Conservation (phyloP, 805 yeast species). For the Yamadazyma scolyti region DNA sequence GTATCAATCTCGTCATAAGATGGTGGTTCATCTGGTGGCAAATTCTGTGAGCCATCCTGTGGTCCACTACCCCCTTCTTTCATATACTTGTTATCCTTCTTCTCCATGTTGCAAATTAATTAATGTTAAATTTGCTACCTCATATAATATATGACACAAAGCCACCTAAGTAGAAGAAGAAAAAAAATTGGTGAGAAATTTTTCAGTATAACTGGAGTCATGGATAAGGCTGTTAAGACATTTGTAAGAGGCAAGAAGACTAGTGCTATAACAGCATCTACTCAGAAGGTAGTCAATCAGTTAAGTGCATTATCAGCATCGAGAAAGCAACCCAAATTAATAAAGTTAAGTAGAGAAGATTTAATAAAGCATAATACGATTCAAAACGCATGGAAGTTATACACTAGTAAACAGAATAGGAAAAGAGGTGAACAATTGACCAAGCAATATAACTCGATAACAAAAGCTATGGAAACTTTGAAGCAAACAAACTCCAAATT, state of each 20-base stretch:
- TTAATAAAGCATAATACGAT: constrained; percentile 79
- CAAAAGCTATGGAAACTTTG: constrained; percentile 72
- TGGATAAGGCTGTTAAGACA: constrained; percentile 2
- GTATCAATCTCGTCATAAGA: constrained; percentile 8
- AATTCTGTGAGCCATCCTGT: constrained; percentile 10
- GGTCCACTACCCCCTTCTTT: background rate
- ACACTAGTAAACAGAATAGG: constrained; percentile 50
- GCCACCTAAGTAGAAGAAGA: background rate
- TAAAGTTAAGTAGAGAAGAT: constrained; percentile 77
- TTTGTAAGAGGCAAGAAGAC: constrained; percentile 28
- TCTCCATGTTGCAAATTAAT: no score
- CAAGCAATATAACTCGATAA: constrained; percentile 62
- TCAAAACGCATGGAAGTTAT: constrained; percentile 74
- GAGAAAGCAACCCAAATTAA: constrained; percentile 80
- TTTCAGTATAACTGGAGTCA: background rate
- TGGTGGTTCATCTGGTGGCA: constrained; percentile 10
- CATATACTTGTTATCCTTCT: no score
- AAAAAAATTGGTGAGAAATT: background rate
- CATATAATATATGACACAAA: background rate
- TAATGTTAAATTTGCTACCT: no score
- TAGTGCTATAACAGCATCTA: constrained; percentile 29
- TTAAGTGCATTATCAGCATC: constrained; percentile 82
- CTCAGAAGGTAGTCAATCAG: constrained; percentile 47
- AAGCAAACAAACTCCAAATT: constrained; percentile 48
- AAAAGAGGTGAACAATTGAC: constrained; percentile 39